Conservation (phyloP, 257 asterid species). For the Jacaranda copaia region DNA sequence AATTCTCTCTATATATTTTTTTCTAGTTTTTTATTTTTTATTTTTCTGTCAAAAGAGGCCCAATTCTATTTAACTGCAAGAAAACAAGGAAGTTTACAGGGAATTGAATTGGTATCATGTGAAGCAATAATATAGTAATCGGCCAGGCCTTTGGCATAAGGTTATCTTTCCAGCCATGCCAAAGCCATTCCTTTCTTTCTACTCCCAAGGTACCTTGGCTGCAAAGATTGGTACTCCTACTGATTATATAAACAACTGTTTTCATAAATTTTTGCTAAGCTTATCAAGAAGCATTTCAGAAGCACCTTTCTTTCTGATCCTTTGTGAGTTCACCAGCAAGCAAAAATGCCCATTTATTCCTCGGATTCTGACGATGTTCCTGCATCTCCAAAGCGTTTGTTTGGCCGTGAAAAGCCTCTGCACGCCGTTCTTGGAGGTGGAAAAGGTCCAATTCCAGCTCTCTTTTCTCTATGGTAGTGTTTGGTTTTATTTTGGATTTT, state of each 20-base stretch:
- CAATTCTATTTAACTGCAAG: not conserved
- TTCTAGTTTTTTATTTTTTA: too few relatives aligned
- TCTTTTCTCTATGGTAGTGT: not conserved
- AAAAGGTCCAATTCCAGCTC: slow-evolving; percentile 46
- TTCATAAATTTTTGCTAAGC: not conserved
- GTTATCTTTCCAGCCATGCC: slow-evolving; percentile 41
- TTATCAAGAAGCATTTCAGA: not conserved
- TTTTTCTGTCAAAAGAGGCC: not conserved
- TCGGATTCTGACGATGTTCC: slow-evolving; percentile 66
- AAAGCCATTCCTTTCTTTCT: slow-evolving; percentile 64
- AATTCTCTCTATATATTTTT: too few relatives aligned
- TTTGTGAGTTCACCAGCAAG: not conserved
- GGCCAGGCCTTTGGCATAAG: not conserved
- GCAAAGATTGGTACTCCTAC: slow-evolving; percentile 22
- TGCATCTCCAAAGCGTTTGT: slow-evolving; percentile 45
- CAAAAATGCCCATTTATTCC: slow-evolving; percentile 29
- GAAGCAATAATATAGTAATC: not conserved
- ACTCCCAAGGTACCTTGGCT: slow-evolving; percentile 26
- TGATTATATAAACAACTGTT: slow-evolving; percentile 14
- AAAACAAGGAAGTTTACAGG: not conserved
- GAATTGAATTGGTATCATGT: not conserved
- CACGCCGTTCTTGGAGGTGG: slow-evolving; percentile 78
- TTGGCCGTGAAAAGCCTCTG: slow-evolving; percentile 62
- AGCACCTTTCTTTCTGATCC: not conserved
- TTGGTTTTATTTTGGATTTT: too few relatives aligned